A percentile compares a stretch with the other conserved stretches of the same genome.
Conservation (phyloP, 331 rosid species). For the Ulmus americana region DNA sequence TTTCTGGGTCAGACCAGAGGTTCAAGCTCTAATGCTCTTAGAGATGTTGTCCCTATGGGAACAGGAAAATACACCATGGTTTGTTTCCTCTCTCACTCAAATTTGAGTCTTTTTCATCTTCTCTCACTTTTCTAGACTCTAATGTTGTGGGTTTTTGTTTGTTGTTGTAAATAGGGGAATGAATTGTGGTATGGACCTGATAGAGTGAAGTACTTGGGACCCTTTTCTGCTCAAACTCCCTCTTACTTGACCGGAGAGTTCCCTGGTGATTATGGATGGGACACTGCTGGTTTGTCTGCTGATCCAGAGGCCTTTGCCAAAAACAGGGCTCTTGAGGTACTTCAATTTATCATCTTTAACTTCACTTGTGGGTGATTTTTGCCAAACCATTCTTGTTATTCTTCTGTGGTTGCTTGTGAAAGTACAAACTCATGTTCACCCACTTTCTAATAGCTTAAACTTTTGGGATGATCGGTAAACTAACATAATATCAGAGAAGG, state of each 20-base stretch:
- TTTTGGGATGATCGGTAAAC: too few relatives aligned
- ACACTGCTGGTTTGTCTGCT: slow-evolving; percentile 74
- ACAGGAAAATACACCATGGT: slow-evolving; percentile 68
- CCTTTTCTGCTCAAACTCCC: slow-evolving; percentile 75
- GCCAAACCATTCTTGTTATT: too few relatives aligned
- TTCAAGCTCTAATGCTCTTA: slow-evolving; percentile 40
- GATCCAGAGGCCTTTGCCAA: slow-evolving; percentile 81
- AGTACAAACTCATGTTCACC: too few relatives aligned
- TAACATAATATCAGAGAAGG: too few relatives aligned
- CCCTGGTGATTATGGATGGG: slow-evolving; percentile 82
- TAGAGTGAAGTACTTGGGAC: slow-evolving; percentile 72
- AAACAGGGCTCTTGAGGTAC: slow-evolving; percentile 84
- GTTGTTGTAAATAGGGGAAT: slow-evolving; percentile 39
- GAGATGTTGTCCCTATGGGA: slow-evolving; percentile 68
- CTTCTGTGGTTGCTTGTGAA: too few relatives aligned
- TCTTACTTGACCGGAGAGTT: slow-evolving; percentile 68
- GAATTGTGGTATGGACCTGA: slow-evolving; percentile 77
- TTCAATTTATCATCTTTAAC: not conserved
- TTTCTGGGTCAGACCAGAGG: slow-evolving; percentile 59
- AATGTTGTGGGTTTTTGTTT: slow-evolving; percentile 5
- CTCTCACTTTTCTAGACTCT: not conserved
- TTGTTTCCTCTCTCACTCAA: slow-evolving; percentile 11
- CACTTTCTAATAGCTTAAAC: too few relatives aligned
- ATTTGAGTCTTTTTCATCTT: not conserved
- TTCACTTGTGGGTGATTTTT: not conserved